phyloP scores from a whole-genome alignment of 306 rosid genomes.

The Crataegus laevigata region DNA sequence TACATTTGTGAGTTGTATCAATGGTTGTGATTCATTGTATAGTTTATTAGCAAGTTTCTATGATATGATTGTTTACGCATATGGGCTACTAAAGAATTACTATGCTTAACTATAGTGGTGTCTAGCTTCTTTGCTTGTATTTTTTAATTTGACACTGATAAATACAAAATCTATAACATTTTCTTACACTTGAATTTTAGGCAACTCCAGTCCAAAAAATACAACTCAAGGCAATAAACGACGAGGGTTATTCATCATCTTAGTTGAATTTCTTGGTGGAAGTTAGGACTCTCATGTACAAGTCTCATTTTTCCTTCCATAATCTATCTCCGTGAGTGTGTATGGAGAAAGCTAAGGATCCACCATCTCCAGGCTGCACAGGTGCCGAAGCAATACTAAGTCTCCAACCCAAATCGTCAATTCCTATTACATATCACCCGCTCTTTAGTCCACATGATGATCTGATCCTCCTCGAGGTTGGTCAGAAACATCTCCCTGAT shows the following conservation, averaged over 20 bases:
- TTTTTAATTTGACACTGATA: not conserved
- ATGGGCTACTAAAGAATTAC: not conserved
- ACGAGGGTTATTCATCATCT: not conserved
- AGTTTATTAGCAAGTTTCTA: not conserved
- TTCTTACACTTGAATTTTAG: not conserved
- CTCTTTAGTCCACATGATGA: slow-evolving; percentile 58
- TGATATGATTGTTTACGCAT: not conserved
- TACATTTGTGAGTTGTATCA: not conserved
- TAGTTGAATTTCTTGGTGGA: not conserved
- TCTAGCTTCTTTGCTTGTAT: not conserved
- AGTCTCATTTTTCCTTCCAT: not conserved
- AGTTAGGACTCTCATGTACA: not conserved
- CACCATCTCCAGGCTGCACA: slow-evolving; percentile 7
- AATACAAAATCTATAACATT: not conserved
- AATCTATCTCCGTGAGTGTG: not conserved
- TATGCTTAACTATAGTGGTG: not conserved
- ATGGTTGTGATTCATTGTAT: not conserved
- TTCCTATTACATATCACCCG: slow-evolving; percentile 61
- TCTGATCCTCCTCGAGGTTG: slow-evolving; percentile 60
- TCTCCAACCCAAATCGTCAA: slow-evolving; percentile 42
- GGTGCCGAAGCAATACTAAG: slow-evolving; percentile 56
- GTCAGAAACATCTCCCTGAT: slow-evolving; percentile 57
- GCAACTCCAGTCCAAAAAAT: not conserved
- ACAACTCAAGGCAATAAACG: not conserved
- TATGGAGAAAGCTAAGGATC: slow-evolving; percentile 30